Evolutionary conservation across 345 rosid genomes (phyloP), one percentile per base, ranked within the genome.

Genomic region (Litchi chinensis): DNA sequence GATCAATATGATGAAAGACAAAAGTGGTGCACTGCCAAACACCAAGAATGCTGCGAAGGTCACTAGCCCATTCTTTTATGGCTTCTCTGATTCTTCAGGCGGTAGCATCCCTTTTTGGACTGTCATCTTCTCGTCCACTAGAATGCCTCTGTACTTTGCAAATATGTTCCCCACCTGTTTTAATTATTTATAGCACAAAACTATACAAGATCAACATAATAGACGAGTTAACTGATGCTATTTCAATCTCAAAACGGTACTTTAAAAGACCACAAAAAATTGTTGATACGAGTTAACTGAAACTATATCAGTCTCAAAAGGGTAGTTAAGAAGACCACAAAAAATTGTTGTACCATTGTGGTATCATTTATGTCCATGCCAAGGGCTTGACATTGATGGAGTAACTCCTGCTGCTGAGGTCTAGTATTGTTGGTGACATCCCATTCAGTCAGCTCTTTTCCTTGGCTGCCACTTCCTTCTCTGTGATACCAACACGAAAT

Each of bases 281-380:
- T 52, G 19, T n/a, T 59, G 22, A 26, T 26, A 1, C 28, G 37
- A 32, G 59, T 54, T 54, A 15, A 54, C 5, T 54, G 15, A 16
- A 54, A n/a, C 59, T 10, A 52, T 52, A 5, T 52, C 19, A 52
- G 12, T 52, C 56, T 50, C n/a, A 15, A 8, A 46, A 46, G 4
- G 44, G 57, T 11, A 62, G 5, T 19, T 1, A 5, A 5, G 68
- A 16, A 10, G 28, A 77, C 8, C 10, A 5, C 2, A 9, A 71
- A 44, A 59, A 28, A 8, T 52, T 52, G 19, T n/a, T 59, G 22
- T 85, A 83, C 87, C 64, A 73, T 48, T 19, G 76, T 48, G 21
- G 89, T 85, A 52, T 88, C 89, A 16, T 82, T 32, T 26, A 73
- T 59, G 79, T 80, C 77, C 91, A 88, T 86, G 64, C 86, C 89